A percentile compares a stretch with the other conserved stretches of the same genome.
Evolutionary conservation across 495 filamentous ascomycete species (phyloP).

Genomic region (Cladorrhinum samala): DNA sequence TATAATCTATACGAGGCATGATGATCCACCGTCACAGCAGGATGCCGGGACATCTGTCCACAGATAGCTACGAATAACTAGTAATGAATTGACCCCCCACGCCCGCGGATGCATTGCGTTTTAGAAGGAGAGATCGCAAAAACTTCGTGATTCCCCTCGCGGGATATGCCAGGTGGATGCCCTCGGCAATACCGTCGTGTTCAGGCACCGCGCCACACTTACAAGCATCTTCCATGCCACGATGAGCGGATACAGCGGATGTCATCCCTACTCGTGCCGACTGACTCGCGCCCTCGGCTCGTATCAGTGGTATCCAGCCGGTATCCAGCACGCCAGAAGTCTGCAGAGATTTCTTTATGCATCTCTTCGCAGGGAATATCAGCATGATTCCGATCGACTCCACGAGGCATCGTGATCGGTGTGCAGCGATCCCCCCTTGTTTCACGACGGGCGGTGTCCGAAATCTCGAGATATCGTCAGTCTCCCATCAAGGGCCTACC

Average conservation of each 20-base stretch:
- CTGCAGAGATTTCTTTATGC: neutral
- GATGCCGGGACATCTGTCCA: too few relatives aligned
- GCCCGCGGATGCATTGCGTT: too few relatives aligned
- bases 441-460: too few relatives aligned
- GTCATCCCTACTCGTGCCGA: neutral
- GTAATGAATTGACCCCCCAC: too few relatives aligned
- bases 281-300: neutral
- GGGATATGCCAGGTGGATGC: neutral
- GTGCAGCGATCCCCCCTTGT: too few relatives aligned
- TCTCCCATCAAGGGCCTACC: too few relatives aligned
- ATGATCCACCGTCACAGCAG: too few relatives aligned
- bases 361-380: too few relatives aligned
- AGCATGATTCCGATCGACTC: neutral
- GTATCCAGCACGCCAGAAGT: neutral
- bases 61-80: too few relatives aligned
- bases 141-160: neutral
- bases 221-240: neutral
- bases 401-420: neutral
- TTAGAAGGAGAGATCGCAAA: neutral
- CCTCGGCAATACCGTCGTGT: neutral
- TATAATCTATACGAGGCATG: too few relatives aligned
- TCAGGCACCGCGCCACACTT: neutral
- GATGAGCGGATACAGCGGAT: neutral
- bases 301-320: too few relatives aligned
- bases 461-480: too few relatives aligned